These are phyloP conservation scores for Starmerella khaoyaiensis DNA, from an alignment of 805 yeast genomes.

Conservation along the genomic window DNA sequence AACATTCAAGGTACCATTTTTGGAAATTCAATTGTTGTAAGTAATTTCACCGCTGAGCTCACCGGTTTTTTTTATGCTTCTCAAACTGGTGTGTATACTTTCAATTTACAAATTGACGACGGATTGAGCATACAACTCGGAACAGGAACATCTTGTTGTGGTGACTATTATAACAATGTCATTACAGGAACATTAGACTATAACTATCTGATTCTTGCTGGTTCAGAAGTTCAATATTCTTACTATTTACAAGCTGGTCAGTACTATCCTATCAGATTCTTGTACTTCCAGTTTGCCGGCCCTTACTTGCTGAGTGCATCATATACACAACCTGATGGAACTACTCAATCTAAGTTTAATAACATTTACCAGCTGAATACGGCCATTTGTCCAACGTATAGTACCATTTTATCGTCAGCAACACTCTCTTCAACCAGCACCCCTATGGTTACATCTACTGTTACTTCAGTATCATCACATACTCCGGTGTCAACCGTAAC, in stretches of 20 bases:
- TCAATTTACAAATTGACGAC: background rate
- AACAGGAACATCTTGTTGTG: slow-evolving; percentile 3
- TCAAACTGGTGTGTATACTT: background rate
- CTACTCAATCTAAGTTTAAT: no score
- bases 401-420: no score
- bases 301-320: background rate
- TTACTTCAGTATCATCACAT: no score
- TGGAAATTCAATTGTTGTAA: no score
- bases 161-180: background rate
- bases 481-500: no score
- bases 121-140: slow-evolving; percentile 4
- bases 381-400: no score
- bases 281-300: background rate
- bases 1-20: no score
- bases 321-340: background rate
- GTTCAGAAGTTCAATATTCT: background rate
- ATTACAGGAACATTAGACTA: background rate
- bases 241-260: background rate
- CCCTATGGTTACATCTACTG: no score
- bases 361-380: no score
- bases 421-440: no score
- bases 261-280: background rate
- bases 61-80: slow-evolving; percentile 1
- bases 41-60: background rate
- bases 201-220: background rate